A percentile compares a stretch with the other conserved stretches of the same genome.
phyloP scores from a whole-genome alignment of 768 basidiomycete genomes.

The Lactarius pseudohatsudake region DNA sequence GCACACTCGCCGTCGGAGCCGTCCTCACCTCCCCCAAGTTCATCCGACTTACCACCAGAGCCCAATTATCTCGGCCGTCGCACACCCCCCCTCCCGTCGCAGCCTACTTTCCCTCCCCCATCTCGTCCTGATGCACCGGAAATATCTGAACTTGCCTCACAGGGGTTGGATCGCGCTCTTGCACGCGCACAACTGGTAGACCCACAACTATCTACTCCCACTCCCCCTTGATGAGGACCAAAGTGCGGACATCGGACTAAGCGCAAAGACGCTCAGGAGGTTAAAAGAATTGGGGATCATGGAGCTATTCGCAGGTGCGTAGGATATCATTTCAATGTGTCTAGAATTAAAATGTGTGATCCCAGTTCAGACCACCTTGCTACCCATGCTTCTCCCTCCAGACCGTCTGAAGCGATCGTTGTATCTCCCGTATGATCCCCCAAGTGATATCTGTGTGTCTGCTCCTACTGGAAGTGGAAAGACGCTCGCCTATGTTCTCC shows the following conservation, averaged over 20 bases:
- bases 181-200: slow-evolving; percentile 69
- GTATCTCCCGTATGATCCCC: slow-evolving; percentile 64
- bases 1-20: slow-evolving; percentile 1
- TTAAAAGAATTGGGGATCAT: slow-evolving; percentile 76
- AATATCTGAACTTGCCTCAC: slow-evolving; percentile 65
- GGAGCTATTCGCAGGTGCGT: slow-evolving; percentile 85
- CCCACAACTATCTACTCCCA: slow-evolving; percentile 45
- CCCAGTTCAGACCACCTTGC: slow-evolving; percentile 83
- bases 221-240: slow-evolving; percentile 45
- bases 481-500: slow-evolving; percentile 93
- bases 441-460: slow-evolving; percentile 86
- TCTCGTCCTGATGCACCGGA: slow-evolving; percentile 66
- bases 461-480: slow-evolving; percentile 99
- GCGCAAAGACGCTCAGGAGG: slow-evolving; percentile 57
- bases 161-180: slow-evolving; percentile 76
- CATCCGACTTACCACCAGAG: slow-evolving; percentile 11
- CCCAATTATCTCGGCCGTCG: background rate
- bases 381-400: slow-evolving; percentile 73
- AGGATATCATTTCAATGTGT: background rate
- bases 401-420: slow-evolving; percentile 44
- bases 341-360: background rate
- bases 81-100: slow-evolving; percentile 38
- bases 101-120: slow-evolving; percentile 72
- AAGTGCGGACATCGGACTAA: slow-evolving; percentile 51
- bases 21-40: background rate